phyloP scores from a whole-genome alignment of 2,329 filamentous ascomycete genomes.

The Neoscytalidium dimidiatum region DNA sequence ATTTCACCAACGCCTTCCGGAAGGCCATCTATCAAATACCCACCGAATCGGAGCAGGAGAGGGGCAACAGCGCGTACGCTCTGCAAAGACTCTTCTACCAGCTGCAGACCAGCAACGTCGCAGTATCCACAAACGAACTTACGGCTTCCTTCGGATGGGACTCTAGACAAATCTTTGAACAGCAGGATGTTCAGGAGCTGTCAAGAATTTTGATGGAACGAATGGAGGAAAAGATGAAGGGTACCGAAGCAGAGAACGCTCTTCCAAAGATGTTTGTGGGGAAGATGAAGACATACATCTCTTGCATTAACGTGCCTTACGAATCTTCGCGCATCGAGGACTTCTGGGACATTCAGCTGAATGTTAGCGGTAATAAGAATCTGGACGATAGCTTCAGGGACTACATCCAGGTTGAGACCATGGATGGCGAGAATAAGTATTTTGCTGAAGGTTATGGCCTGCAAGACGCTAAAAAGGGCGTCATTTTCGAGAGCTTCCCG shows the following conservation, averaged over 20 bases:
- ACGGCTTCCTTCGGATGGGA: slow-evolving; percentile 99
- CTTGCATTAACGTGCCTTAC: slow-evolving; percentile 97
- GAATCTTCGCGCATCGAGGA: slow-evolving; percentile 95
- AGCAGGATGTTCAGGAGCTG: slow-evolving; percentile 97
- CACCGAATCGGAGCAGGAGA: slow-evolving; percentile 78
- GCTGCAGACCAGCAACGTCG: slow-evolving; percentile 79
- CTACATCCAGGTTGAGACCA: slow-evolving; percentile 93
- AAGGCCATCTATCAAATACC: slow-evolving; percentile 99
- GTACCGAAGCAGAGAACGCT: slow-evolving; percentile 85
- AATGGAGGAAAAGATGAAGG: slow-evolving; percentile 98
- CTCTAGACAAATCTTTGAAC: slow-evolving; percentile 95
- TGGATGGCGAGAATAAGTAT: slow-evolving; percentile 98
- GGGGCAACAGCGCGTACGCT: slow-evolving; percentile 87
- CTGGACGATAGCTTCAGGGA: slow-evolving; percentile 93
- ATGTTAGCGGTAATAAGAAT: slow-evolving; percentile 91
- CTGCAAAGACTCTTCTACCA: slow-evolving; percentile 94
- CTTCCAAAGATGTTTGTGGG: slow-evolving; percentile 91
- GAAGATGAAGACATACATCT: slow-evolving; percentile 98
- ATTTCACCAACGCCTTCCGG: slow-evolving; percentile 77
- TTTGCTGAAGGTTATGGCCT: slow-evolving; percentile 89
- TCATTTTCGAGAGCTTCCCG: slow-evolving; percentile 94
- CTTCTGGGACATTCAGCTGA: slow-evolving; percentile 98
- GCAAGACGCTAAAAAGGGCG: slow-evolving; percentile 95
- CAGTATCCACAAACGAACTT: slow-evolving; percentile 88
- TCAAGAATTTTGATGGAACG: slow-evolving; percentile 97